phyloP scores from a whole-genome alignment of 2,329 filamentous ascomycete species.

The Cadophora sp. region DNA sequence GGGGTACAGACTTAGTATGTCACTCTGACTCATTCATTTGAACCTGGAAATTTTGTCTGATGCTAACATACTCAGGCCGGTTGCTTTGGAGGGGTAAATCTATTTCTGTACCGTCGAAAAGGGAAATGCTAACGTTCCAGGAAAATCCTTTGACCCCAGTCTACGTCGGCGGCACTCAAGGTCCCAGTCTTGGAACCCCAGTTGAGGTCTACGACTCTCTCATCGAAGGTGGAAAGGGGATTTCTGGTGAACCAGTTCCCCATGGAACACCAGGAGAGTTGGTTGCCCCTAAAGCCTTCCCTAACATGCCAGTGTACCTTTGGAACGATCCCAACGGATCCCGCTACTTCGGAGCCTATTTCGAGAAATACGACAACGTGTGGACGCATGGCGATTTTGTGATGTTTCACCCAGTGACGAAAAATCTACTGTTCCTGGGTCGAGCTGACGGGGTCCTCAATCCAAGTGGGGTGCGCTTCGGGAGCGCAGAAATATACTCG shows the following conservation, averaged over 20 bases:
- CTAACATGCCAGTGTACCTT: slow-evolving; percentile 75
- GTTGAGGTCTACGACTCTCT: slow-evolving; percentile 69
- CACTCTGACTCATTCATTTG: too few relatives aligned
- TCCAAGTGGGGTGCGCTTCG: slow-evolving; percentile 79
- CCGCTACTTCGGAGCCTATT: slow-evolving; percentile 64
- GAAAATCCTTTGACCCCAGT: slow-evolving; percentile 75
- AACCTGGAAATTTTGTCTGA: not conserved
- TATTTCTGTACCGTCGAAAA: slow-evolving; percentile 40
- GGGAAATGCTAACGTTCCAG: slow-evolving; percentile 36
- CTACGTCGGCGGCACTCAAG: slow-evolving; percentile 63
- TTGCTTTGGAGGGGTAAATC: slow-evolving; percentile 69
- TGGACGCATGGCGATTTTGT: slow-evolving; percentile 89
- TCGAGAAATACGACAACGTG: slow-evolving; percentile 67
- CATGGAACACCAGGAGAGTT: slow-evolving; percentile 76
- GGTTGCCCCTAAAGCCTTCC: slow-evolving; percentile 73
- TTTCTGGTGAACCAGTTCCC: slow-evolving; percentile 50
- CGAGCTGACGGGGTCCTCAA: slow-evolving; percentile 82
- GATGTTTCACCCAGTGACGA: slow-evolving; percentile 70
- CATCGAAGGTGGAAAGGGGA: slow-evolving; percentile 52
- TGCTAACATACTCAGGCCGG: slow-evolving; percentile 49
- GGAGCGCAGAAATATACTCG: slow-evolving; percentile 79
- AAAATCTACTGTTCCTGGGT: slow-evolving; percentile 70
- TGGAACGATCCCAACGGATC: slow-evolving; percentile 58
- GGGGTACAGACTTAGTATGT: slow-evolving; percentile 77
- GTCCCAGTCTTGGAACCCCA: slow-evolving; percentile 58